A percentile compares a stretch with the other conserved stretches of the same genome.
Evolutionary conservation across 1,284 basidiomycete species (phyloP).

Genomic region (Melanopsichium pennsylvanicum): DNA sequence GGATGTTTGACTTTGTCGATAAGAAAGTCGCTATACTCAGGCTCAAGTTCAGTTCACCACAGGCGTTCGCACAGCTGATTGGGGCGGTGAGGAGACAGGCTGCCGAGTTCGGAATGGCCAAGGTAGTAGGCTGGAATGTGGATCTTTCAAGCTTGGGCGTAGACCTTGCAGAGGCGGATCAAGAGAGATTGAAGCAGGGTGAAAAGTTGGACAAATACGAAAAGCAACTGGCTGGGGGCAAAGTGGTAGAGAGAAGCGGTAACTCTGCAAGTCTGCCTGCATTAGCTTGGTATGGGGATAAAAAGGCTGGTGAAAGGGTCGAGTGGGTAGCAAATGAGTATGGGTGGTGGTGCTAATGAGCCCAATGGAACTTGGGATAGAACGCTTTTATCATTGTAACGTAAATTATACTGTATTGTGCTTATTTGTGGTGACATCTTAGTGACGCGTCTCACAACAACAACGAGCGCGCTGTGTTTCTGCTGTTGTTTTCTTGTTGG

Average conservation of each 20-base stretch:
- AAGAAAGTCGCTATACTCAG: constrained; percentile 29
- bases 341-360: constrained; percentile 43
- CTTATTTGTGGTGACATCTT: too few relatives aligned
- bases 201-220: background rate
- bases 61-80: constrained; percentile 9
- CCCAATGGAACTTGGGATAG: too few relatives aligned
- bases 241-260: constrained; percentile 24
- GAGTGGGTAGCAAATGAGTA: constrained; percentile 44
- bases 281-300: constrained; percentile 33
- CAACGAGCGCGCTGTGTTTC: too few relatives aligned
- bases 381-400: too few relatives aligned
- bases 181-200: constrained; percentile 5
- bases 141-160: constrained; percentile 15
- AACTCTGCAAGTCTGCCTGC: constrained; percentile 22
- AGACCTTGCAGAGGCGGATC: constrained; percentile 12
- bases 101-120: constrained; percentile 18
- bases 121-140: constrained; percentile 43
- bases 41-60: constrained; percentile 4
- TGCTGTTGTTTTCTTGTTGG: too few relatives aligned
- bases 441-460: too few relatives aligned
- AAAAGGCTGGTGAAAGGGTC: constrained; percentile 7
- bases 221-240: constrained; percentile 11
- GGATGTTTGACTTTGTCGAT: constrained; percentile 38
- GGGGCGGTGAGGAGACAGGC: constrained; percentile 14
- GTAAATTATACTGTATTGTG: too few relatives aligned